Conservation (phyloP, 805 yeast species). For the Barnettozyma vustinii region DNA sequence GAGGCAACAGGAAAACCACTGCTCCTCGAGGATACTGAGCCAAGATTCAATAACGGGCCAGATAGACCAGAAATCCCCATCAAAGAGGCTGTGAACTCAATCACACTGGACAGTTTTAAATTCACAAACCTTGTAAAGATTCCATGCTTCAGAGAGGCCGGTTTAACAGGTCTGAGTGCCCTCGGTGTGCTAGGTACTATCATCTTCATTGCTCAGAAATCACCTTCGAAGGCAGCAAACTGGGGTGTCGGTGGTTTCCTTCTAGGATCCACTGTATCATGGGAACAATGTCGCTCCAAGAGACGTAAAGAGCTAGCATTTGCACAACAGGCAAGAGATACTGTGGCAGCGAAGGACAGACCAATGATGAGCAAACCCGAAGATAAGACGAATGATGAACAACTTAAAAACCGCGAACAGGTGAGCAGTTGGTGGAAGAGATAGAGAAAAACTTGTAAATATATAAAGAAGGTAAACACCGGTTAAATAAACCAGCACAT, state of each 20-base stretch:
- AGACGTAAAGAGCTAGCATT: conserved; percentile 62
- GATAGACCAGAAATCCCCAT: conserved; percentile 29
- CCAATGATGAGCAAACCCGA: conserved; percentile 30
- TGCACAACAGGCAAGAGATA: conserved; percentile 63
- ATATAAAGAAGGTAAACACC: not conserved
- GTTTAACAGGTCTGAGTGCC: conserved; percentile 66
- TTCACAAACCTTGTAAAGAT: conserved; percentile 46
- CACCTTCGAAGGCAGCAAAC: conserved; percentile 56
- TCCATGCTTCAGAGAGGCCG: conserved; percentile 80
- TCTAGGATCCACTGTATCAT: conserved; percentile 75
- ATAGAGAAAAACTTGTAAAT: not conserved
- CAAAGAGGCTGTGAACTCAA: conserved; percentile 34
- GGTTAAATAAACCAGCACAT: not conserved
- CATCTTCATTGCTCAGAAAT: conserved; percentile 61
- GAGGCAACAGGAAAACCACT: conserved; percentile 24
- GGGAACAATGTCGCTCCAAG: conserved; percentile 86
- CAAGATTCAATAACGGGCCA: conserved; percentile 32
- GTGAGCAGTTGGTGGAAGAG: conserved; percentile 28
- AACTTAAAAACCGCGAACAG: conserved; percentile 21
- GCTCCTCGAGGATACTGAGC: conserved; percentile 35
- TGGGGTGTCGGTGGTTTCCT: conserved; percentile 82
- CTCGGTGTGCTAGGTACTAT: conserved; percentile 66
- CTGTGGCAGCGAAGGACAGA: conserved; percentile 30
- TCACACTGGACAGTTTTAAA: conserved; percentile 47
- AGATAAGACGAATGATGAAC: conserved; percentile 21